Conservation (phyloP, 805 yeast genomes). For the Hanseniaspora singularis region DNA sequence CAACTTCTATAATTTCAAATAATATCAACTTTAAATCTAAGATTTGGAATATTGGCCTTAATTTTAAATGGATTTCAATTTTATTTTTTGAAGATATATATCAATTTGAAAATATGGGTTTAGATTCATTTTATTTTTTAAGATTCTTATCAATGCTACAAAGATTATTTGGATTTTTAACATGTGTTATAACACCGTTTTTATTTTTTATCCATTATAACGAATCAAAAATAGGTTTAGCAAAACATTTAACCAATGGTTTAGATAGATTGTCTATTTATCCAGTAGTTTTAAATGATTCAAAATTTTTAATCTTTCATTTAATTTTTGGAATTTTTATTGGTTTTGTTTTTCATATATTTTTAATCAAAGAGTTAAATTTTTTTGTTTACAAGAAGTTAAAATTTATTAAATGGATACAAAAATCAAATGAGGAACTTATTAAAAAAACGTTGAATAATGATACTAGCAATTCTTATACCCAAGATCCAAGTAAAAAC, state of each 20-base stretch:
- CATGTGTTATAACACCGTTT: conserved; percentile 44
- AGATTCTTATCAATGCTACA: conserved; percentile 46
- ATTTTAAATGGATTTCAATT: conserved; percentile 46
- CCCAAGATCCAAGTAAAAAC: conserved; percentile 35
- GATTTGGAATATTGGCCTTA: conserved; percentile 23
- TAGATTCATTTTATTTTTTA: conserved; percentile 65
- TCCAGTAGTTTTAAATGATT: conserved; percentile 45
- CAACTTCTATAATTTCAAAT: neutral
- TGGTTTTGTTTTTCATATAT: conserved; percentile 43
- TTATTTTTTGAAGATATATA: conserved; percentile 30
- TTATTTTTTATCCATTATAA: conserved; percentile 50
- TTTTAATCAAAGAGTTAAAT: conserved; percentile 46
- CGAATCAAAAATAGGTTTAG: conserved; percentile 4
- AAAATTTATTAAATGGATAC: conserved; percentile 26
- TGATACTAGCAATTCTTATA: conserved; percentile 27
- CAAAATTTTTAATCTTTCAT: conserved; percentile 46
- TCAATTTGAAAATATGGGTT: conserved; percentile 41
- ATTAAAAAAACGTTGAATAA: too few relatives aligned
- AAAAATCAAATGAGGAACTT: conserved; percentile 19
- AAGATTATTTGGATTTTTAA: conserved; percentile 40
- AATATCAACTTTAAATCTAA: neutral
- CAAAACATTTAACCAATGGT: conserved; percentile 34
- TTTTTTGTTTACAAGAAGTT: conserved; percentile 40
- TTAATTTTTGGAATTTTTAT: conserved; percentile 46
- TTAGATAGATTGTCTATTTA: conserved; percentile 63